These are phyloP conservation scores for Cercis canadensis DNA, from an alignment of 306 rosid species.

Conservation along the genomic window DNA sequence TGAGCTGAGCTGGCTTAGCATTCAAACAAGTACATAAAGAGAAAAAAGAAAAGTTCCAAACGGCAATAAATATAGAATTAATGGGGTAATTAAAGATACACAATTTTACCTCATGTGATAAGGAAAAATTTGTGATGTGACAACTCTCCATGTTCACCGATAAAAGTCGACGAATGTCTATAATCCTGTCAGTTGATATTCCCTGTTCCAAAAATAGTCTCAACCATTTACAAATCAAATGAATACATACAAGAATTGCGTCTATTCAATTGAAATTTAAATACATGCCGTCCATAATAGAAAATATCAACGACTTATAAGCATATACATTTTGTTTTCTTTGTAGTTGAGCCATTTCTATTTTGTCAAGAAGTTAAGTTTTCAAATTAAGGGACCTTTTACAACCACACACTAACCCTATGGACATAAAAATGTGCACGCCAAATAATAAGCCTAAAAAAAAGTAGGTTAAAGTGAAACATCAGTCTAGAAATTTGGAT, in stretches of 20 bases:
- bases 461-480: background rate
- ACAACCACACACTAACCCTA: background rate
- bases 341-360: background rate
- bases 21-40: no score
- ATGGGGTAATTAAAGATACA: no score
- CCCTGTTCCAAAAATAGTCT: slow-evolving; percentile 55
- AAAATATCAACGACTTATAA: no score
- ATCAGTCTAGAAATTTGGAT: background rate
- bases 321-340: background rate
- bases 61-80: no score
- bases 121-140: slow-evolving; percentile 56
- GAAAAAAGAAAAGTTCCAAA: no score
- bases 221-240: no score
- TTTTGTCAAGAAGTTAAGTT: slow-evolving; percentile 11
- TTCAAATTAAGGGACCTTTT: background rate
- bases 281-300: no score
- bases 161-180: slow-evolving; percentile 78
- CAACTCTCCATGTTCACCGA: slow-evolving; percentile 74
- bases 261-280: no score
- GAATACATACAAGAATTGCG: no score
- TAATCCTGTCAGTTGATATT: slow-evolving; percentile 93
- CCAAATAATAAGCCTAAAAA: slow-evolving; percentile 18
- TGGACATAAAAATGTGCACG: slow-evolving; percentile 16
- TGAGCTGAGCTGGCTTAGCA: no score
- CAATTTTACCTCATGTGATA: no score